These are phyloP conservation scores for Citrus australasica DNA, from an alignment of 345 rosid genomes.

Conservation along the genomic window DNA sequence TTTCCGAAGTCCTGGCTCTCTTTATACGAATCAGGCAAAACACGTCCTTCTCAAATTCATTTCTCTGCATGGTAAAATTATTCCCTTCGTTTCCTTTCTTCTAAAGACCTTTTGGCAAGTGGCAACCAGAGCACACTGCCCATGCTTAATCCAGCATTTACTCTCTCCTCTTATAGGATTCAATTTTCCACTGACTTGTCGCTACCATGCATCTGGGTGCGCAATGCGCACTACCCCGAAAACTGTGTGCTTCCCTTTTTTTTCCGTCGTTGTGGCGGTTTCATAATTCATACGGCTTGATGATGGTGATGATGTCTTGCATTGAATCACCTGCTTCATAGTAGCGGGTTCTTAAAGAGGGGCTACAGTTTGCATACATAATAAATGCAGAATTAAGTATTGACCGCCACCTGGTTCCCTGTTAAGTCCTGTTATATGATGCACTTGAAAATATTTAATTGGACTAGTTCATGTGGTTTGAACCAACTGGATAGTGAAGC, in stretches of 20 bases:
- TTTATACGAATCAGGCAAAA: neutral
- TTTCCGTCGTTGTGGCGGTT: slow-evolving; percentile 10
- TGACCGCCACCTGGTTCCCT: neutral
- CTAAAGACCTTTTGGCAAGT: too few species aligned
- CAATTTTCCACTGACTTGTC: neutral
- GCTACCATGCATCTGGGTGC: slow-evolving; percentile 9
- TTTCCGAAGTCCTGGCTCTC: neutral
- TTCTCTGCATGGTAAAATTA: neutral
- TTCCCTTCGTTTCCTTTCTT: too few species aligned
- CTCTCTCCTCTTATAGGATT: neutral
- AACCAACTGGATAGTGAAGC: neutral
- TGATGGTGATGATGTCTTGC: neutral
- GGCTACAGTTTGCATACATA: neutral
- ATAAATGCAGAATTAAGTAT: neutral
- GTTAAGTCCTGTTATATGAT: too few species aligned
- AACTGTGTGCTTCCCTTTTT: neutral
- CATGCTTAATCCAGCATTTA: slow-evolving; percentile 5
- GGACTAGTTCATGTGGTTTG: neutral
- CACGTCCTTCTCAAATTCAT: neutral
- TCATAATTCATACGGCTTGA: neutral
- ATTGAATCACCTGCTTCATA: neutral
- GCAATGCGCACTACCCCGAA: slow-evolving; percentile 9
- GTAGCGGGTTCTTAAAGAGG: neutral
- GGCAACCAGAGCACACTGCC: neutral
- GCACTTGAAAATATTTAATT: too few species aligned